A percentile compares a stretch with the other conserved stretches of the same genome.
Evolutionary conservation across 129 eudicot species (phyloP).

Genomic region (Ambrosia trifida): DNA sequence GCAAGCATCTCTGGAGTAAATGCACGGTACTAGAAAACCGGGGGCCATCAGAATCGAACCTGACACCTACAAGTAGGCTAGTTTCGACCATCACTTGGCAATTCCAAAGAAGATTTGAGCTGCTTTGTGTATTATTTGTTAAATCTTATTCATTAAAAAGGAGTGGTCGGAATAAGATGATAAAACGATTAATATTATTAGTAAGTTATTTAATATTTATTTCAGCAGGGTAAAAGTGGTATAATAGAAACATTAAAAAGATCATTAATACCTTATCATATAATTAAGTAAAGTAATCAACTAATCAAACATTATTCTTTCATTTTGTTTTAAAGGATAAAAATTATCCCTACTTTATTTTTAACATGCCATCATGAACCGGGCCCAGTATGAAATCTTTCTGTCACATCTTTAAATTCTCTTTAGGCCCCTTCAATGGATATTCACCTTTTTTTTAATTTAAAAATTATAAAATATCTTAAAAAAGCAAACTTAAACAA

Average conservation of each 20-base stretch:
- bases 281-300: too few species aligned
- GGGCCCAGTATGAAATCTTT: slow-evolving; percentile 37
- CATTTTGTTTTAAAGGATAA: not conserved
- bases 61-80: too few species aligned
- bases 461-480: not conserved
- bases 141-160: not conserved
- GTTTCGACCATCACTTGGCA: too few species aligned
- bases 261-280: not conserved
- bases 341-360: slow-evolving; percentile 45
- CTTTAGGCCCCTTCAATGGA: slow-evolving; percentile 39
- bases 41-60: too few species aligned
- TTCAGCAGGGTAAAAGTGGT: not conserved
- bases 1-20: too few species aligned
- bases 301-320: not conserved
- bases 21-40: too few species aligned
- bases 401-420: slow-evolving; percentile 47
- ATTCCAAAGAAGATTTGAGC: not conserved
- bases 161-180: not conserved
- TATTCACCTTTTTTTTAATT: slow-evolving; percentile 21
- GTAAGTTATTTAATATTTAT: not conserved
- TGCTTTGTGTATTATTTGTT: not conserved
- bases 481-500: slow-evolving; percentile 6
- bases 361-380: slow-evolving; percentile 39
- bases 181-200: not conserved
- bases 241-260: not conserved